Evolutionary conservation across 1,284 basidiomycete genomes (phyloP), one percentile per base, ranked within the genome.

Genomic region (Cryptococcus sp.): DNA sequence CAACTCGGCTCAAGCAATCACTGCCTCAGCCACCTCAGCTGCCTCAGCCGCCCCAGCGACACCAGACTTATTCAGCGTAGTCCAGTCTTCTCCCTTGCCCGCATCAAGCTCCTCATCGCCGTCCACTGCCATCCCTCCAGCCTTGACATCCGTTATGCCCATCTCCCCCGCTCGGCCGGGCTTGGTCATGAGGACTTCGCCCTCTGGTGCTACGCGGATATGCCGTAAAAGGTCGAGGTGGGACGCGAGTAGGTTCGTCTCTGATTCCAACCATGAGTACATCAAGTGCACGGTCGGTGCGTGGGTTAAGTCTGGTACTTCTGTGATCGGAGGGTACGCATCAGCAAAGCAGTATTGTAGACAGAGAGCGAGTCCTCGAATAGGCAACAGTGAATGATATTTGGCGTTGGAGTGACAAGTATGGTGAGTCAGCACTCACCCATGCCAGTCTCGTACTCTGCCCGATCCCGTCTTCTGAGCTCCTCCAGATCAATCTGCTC

Each of bases 271-370:
- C 90, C 91, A 93, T 54, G 79, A 77, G 53, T 87, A 84, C 75
- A 93, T 89, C 5, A 93, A 80, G 19, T 84, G 82, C 31, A 88
- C 86, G n/a, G 86, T 92, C 11, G 82, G 77, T 13, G 80, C 76
- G 67, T 93, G 85, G 0, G 90, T 92, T 46, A 94, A 81, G 76
- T 94, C 91, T 17, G 87, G 84, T n/a, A 93, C 83, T 79, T 93
- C 91, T 92, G 77, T 27, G 23, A 39, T 20, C 17, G 11, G 42
- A 45, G 5, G 5, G 31, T n/a, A 4, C 17, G 22, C 16, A 27
- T 56, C 38, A 50, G 54, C 47, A 39, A 47, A 3, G 2, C 13
- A 35, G 7, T 13, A 8, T 3, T 35, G 13, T 35, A 5, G 31
- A 10, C 31, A 10, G 31, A 10, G 31, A 6, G 6, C 25, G 31